Base-by-base conservation (phyloP, 1,139 yeast species). In the Hansenula lynferdii region DNA sequence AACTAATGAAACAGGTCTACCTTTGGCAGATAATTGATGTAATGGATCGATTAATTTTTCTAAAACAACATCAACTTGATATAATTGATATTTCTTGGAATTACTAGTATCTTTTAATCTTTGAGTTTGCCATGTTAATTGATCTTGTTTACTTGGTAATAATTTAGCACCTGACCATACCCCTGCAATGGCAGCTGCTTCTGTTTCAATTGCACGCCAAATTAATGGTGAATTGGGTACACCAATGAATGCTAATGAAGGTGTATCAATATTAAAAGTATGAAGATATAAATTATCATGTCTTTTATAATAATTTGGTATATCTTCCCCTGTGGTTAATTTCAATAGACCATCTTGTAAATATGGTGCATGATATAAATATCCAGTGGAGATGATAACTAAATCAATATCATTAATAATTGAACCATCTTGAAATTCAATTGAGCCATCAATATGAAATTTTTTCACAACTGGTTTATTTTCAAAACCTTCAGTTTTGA, bases 331-430 rank as follows among this genome's bases (percentile, higher is more conserved):
- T 7, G 8, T 23, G 21, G 35, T 36, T 20, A 34, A 11, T 18
- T 22, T 26, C 4, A 34, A 15, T 2, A 27, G 3, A 2, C 28
- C 24, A 4, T 34, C 43, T 23, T 44, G 46, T 27, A 64, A 47
- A 41, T 60, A 63, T 16, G 66, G 65, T 36, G 50, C 56, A 27
- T 56, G 50, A 31, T 51, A 49, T 41, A 60, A 63, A 49, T 65
- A 67, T 6, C 72, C 72, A 2, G 72, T 67, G 22, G 67, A 63
- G 35, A 63, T 60, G 15, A 67, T 47, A 16, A 66, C 49, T 17
- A 38, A 43, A 40, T 65, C 70, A 35, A 64, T 59, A 18, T 49
- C 58, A 1, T 36, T 37, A 34, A 48, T 57, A 3, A 35, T 38
- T 1, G 58, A 37, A 4, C 67, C 68, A 44, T 63, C 67, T 7